These are phyloP conservation scores for Cyclanthera cordifolia DNA, from an alignment of 306 rosid species.

Conservation along the genomic window DNA sequence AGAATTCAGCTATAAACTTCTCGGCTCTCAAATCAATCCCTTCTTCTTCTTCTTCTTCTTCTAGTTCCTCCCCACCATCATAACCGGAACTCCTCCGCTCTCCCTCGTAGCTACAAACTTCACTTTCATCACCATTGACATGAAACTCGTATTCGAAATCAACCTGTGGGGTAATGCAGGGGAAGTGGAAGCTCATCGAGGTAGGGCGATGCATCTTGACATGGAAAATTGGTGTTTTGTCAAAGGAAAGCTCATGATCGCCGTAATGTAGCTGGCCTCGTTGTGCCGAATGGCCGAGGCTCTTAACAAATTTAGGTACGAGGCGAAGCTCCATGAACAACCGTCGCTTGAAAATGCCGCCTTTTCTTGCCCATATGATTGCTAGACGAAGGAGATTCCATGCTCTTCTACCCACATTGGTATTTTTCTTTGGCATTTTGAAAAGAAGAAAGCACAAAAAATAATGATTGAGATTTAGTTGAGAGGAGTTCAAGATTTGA, in stretches of 20 bases:
- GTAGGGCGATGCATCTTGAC: conserved; percentile 40
- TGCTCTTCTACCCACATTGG: conserved; percentile 29
- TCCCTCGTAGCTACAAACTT: not conserved
- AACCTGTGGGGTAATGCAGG: conserved; percentile 51
- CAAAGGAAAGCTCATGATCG: conserved; percentile 76
- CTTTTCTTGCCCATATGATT: conserved; percentile 67
- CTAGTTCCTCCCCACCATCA: not conserved
- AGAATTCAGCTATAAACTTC: conserved; percentile 73
- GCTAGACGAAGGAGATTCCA: conserved; percentile 65
- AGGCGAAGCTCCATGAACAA: conserved; percentile 44
- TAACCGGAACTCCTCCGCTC: conserved; percentile 26
- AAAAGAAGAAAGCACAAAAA: not conserved
- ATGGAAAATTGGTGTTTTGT: conserved; percentile 53
- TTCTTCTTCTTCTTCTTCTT: conserved; percentile 4
- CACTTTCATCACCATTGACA: not conserved
- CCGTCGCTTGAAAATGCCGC: conserved; percentile 49
- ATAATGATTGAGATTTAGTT: not conserved
- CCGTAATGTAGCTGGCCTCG: conserved; percentile 29
- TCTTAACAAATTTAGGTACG: conserved; percentile 46
- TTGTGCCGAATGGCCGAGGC: conserved; percentile 18
- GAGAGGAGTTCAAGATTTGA: not conserved
- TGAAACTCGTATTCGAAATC: conserved; percentile 46
- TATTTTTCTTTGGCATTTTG: conserved; percentile 31
- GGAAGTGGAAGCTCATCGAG: conserved; percentile 54
- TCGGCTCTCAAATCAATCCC: conserved; percentile 60